Evolutionary conservation across 2,329 filamentous ascomycete species (phyloP).

Genomic region (Trichoderma oligosporum): DNA sequence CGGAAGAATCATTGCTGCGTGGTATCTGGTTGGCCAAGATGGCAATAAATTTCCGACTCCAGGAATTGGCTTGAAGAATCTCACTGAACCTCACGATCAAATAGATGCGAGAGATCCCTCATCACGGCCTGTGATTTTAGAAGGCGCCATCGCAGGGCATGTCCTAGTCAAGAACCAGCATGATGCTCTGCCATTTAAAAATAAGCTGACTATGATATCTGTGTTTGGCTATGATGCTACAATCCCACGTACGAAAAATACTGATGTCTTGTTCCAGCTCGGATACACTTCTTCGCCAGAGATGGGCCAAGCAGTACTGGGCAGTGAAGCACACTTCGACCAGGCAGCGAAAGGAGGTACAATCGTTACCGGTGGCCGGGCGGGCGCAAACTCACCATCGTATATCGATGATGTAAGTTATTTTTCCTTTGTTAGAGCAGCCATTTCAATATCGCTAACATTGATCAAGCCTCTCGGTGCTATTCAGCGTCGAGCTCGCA

Average conservation of each 20-base stretch:
- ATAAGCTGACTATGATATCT: slow-evolving; percentile 52
- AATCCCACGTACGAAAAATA: slow-evolving; percentile 45
- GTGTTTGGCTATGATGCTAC: slow-evolving; percentile 64
- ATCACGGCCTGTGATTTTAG: slow-evolving; percentile 43
- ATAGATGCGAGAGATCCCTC: slow-evolving; percentile 49
- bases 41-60: slow-evolving; percentile 43
- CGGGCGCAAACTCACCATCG: slow-evolving; percentile 47
- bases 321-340: slow-evolving; percentile 42
- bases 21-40: slow-evolving; percentile 55
- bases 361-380: slow-evolving; percentile 49
- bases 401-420: slow-evolving; percentile 46
- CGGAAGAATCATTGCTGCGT: slow-evolving; percentile 60
- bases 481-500: slow-evolving; percentile 50
- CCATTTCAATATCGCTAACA: background rate
- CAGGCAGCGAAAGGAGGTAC: slow-evolving; percentile 50
- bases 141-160: slow-evolving; percentile 59
- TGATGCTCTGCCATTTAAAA: slow-evolving; percentile 58
- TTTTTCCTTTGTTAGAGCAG: background rate
- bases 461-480: slow-evolving; percentile 48
- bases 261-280: slow-evolving; percentile 42
- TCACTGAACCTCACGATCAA: slow-evolving; percentile 42
- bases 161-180: slow-evolving; percentile 74
- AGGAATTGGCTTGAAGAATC: slow-evolving; percentile 59
- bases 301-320: slow-evolving; percentile 44
- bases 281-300: slow-evolving; percentile 47